Base-by-base conservation (phyloP, 2,329 filamentous ascomycete genomes). In the Aspergillus pseudoterreus region DNA sequence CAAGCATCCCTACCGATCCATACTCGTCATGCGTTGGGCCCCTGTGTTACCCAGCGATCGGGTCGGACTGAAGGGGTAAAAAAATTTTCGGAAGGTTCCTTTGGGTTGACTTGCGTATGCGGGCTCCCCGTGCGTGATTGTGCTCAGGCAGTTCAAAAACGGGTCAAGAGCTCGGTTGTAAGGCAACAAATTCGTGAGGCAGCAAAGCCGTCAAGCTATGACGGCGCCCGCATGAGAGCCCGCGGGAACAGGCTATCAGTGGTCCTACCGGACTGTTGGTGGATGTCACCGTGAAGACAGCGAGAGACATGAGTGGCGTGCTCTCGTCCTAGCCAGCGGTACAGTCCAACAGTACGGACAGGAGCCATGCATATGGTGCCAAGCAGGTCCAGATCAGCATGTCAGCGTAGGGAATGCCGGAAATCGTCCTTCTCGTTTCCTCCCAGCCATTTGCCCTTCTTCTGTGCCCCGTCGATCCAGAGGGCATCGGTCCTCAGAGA, bases 141-240 rank as follows among this genome's bases (percentile, higher is more conserved):
- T 51, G 52, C 38, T 53, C 49, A 55, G 53, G 44, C 50, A 51
- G 45, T 17, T 55, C 48, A 32, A 39, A 45, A 53, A 38, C 4
- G 35, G 43, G 43, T 50, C 19, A 24, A 30, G 22, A 47, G 42
- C 35, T 42, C 24, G 44, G 41, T 19, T 52, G 51, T 57, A 58
- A 57, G 53, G 57, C 52, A 47, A 55, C 51, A 56, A 54, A 38
- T 21, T 38, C 32, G 46, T 49, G 57, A 58, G 55, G 57, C 51
- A 59, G 50, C 56, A 47, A 60, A 42, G 46, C 32, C 43, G 55
- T 50, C 49, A 43, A 56, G 50, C 47, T 24, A 52, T 53, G 55
- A 54, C 48, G 50, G 50, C 50, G 50, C 50, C 35, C 55, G 50
- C 58, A 58, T 59, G 22, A 48, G 47, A 49, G 46, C 43, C 49